A percentile compares a stretch with the other conserved stretches of the same genome.
Evolutionary conservation across 495 filamentous ascomycete genomes (phyloP).

Genomic region (Daldinia loculata): DNA sequence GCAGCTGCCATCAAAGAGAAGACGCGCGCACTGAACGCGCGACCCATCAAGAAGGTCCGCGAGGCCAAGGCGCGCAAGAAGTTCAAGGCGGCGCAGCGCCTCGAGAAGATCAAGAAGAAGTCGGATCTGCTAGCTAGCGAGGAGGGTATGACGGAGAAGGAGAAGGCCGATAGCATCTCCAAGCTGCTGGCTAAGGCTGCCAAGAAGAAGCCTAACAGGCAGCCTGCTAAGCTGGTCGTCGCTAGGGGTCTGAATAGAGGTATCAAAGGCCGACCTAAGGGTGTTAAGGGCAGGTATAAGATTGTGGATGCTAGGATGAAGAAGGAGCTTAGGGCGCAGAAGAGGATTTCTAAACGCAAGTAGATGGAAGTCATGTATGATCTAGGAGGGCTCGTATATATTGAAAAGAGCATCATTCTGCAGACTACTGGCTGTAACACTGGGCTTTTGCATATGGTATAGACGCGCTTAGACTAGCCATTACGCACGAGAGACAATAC

Average conservation of each 20-base stretch:
- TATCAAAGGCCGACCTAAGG: constrained; percentile 65
- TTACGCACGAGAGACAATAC: background rate
- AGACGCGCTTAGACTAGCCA: background rate
- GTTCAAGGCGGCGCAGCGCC: constrained; percentile 85
- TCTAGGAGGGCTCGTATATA: background rate
- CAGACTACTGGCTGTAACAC: background rate
- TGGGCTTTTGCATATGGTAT: background rate
- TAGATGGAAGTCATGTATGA: constrained; percentile 21
- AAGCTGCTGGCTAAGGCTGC: constrained; percentile 81
- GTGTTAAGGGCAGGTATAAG: constrained; percentile 98
- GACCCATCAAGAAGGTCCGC: constrained; percentile 98
- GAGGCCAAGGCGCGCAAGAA: constrained; percentile 97
- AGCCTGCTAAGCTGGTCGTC: constrained; percentile 87
- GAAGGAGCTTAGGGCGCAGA: constrained; percentile 95
- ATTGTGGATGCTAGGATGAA: constrained; percentile 97
- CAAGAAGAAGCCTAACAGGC: constrained; percentile 81
- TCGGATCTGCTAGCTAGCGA: constrained; percentile 85
- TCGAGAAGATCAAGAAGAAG: constrained; percentile 97
- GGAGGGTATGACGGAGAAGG: constrained; percentile 90
- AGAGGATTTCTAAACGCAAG: constrained; percentile 67
- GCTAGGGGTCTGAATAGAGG: constrained; percentile 86
- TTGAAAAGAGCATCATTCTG: background rate
- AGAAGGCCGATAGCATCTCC: constrained; percentile 86
- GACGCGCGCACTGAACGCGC: constrained; percentile 88
- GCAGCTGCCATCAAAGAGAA: constrained; percentile 97